Base-by-base conservation (phyloP, 2,329 filamentous ascomycete species). In the Calonectria henricotiae region DNA sequence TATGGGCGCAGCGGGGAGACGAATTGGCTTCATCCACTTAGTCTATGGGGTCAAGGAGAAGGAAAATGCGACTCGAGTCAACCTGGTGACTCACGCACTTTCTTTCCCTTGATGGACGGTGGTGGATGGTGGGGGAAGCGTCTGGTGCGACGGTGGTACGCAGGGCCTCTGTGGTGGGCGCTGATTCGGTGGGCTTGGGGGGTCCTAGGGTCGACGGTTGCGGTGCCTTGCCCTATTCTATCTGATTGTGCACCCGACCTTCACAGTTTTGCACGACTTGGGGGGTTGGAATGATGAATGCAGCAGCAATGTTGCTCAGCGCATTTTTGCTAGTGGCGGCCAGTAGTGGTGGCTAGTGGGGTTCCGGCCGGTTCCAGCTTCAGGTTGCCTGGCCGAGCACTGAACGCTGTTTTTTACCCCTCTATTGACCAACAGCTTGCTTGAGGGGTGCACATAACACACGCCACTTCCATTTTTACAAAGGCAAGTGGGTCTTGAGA, bases 11-110 rank as follows among this genome's bases (percentile, higher is more conserved):
- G 63, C 51, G 62, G 69, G 70, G 55, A 76, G 66, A 69, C 74
- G 76, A 75, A 78, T 76, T 77, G 75, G 73, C 76, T 78, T 78
- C 76, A 78, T 78, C 76, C 76, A 78, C 73, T 62, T 47, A 46
- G 43, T 72, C 68, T 49, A 70, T 70, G 66, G 51, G 47, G 70
- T 70, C 64, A 63, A 43, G 67, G 75, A 70, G 71, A 66, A 68
- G 61, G 58, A 61, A 69, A 75, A 65, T 69, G 74, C 76, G 62
- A 39, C 25, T 44, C 54, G 64, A 60, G 64, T 30, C 51, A 39
- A 46, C 7, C 62, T 55, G 51, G 74, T 78, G 76, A 78, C 74
- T 78, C 76, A 78, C 64, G 65, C 60, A 70, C 71, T 65, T 63
- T 70, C 55, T 47, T 64, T 62, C 55, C 58, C 67, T 63, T 47